These are phyloP conservation scores for Phytophthora cryptogea DNA, from an alignment of 352 stramenopile genomes.

Conservation along the genomic window DNA sequence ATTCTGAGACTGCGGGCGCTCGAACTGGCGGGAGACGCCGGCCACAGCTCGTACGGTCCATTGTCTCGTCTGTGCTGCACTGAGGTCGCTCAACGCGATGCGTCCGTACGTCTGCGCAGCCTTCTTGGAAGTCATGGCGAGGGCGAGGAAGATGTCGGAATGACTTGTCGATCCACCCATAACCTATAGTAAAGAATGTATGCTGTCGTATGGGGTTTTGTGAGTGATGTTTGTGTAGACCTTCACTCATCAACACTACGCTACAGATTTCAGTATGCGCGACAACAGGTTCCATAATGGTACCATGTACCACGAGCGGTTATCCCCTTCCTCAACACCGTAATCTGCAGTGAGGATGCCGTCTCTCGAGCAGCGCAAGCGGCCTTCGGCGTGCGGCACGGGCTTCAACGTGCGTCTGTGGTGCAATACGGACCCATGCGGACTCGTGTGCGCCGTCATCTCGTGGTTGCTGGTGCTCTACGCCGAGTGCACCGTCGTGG, in stretches of 20 bases:
- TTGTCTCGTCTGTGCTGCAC: constrained; percentile 38
- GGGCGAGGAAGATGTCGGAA: constrained; percentile 21
- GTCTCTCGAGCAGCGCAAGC: constrained; percentile 51
- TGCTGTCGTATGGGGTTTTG: not conserved
- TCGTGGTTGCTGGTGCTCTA: constrained; percentile 93
- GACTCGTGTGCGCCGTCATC: constrained; percentile 88
- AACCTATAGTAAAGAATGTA: not conserved
- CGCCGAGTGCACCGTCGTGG: constrained; percentile 90
- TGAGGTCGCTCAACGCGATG: constrained; percentile 69
- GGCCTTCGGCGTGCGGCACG: constrained; percentile 64
- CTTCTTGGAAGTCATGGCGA: constrained; percentile 27
- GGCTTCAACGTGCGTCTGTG: constrained; percentile 85
- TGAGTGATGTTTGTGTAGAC: constrained; percentile 23
- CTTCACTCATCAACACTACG: not conserved
- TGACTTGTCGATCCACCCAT: not conserved
- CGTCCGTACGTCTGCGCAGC: constrained; percentile 54
- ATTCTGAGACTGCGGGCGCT: constrained; percentile 16
- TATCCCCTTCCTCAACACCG: constrained; percentile 4
- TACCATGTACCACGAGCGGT: constrained; percentile 6
- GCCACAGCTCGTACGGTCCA: constrained; percentile 72
- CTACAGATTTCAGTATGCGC: not conserved
- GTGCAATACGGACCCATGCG: constrained; percentile 92
- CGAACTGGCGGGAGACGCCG: constrained; percentile 54
- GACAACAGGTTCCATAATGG: not conserved
- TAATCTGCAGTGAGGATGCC: constrained; percentile 28